Evolutionary conservation across 805 yeast genomes (phyloP).

Genomic region (Phaffomyces thermotolerans): DNA sequence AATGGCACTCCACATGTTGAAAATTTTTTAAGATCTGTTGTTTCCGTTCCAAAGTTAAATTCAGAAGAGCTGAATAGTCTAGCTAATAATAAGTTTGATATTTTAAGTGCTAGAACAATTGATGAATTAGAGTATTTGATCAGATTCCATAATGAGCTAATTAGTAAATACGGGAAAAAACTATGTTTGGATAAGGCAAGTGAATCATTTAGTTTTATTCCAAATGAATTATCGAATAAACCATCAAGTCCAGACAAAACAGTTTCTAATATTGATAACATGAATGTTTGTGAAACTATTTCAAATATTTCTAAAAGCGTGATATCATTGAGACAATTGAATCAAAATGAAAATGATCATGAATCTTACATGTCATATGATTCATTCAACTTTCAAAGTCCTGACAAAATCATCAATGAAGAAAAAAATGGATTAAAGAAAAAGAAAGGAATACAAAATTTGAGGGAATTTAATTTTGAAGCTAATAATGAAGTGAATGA

Average conservation of each 20-base stretch:
- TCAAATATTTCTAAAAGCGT: slow-evolving; percentile 21
- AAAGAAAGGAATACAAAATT: slow-evolving; percentile 42
- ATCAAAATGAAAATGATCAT: slow-evolving; percentile 1
- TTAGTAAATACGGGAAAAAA: slow-evolving; percentile 20
- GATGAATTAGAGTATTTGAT: slow-evolving; percentile 58
- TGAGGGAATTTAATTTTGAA: slow-evolving; percentile 39
- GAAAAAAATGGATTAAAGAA: slow-evolving; percentile 30
- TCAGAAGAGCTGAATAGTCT: slow-evolving; percentile 29
- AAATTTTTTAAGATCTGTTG: slow-evolving; percentile 22
- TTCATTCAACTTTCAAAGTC: slow-evolving; percentile 29
- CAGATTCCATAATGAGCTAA: slow-evolving; percentile 36
- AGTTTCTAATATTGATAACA: slow-evolving; percentile 21
- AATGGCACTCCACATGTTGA: slow-evolving; percentile 14
- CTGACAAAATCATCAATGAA: slow-evolving; percentile 1
- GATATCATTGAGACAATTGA: slow-evolving; percentile 14
- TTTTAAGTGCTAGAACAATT: slow-evolving; percentile 62
- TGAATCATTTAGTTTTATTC: slow-evolving; percentile 18
- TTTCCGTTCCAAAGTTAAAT: slow-evolving; percentile 20
- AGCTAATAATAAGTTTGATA: slow-evolving; percentile 42
- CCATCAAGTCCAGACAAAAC: not conserved
- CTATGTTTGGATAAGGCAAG: slow-evolving; percentile 4
- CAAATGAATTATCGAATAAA: slow-evolving; percentile 1
- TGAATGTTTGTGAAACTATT: slow-evolving; percentile 23
- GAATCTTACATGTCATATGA: slow-evolving; percentile 55
- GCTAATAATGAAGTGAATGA: not conserved